These are phyloP conservation scores for Stachybotrys chlorohalonatus DNA, from an alignment of 2,329 filamentous ascomycete species.

Conservation along the genomic window DNA sequence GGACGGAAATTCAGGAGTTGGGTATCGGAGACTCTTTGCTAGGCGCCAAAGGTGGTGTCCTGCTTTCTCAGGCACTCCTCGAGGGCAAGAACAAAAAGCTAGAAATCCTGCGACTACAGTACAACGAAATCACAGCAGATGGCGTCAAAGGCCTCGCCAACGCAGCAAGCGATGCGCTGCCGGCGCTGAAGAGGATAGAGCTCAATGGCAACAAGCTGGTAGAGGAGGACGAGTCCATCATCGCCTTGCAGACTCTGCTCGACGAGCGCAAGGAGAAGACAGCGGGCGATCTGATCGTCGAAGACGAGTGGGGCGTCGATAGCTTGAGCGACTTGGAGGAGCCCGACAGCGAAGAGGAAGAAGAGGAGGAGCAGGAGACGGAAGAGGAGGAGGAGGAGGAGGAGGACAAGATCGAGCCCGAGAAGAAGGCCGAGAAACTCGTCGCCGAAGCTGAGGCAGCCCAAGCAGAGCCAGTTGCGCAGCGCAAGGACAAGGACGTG, in stretches of 20 bases:
- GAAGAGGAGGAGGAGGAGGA: slow-evolving; percentile 62
- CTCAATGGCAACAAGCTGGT: slow-evolving; percentile 93
- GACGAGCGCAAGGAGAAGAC: slow-evolving; percentile 69
- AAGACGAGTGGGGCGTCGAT: slow-evolving; percentile 79
- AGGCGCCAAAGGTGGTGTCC: slow-evolving; percentile 63
- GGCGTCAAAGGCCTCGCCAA: slow-evolving; percentile 63
- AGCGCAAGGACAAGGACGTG: slow-evolving; percentile 66
- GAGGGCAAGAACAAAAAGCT: slow-evolving; percentile 71
- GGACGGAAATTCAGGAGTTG: slow-evolving; percentile 70
- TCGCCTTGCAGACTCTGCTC: slow-evolving; percentile 60
- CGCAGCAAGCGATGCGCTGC: slow-evolving; percentile 60
- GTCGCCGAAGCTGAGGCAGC: slow-evolving; percentile 62
- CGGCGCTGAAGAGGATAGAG: slow-evolving; percentile 75
- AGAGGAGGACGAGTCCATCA: slow-evolving; percentile 70
- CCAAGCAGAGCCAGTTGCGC: slow-evolving; percentile 63
- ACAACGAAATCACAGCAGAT: slow-evolving; percentile 81
- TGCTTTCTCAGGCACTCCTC: slow-evolving; percentile 64
- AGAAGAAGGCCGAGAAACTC: slow-evolving; percentile 59
- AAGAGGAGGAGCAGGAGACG: slow-evolving; percentile 58
- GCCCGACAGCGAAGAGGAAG: slow-evolving; percentile 59
- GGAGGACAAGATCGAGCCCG: slow-evolving; percentile 60
- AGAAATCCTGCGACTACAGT: slow-evolving; percentile 76
- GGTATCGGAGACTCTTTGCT: slow-evolving; percentile 85
- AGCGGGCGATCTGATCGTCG: slow-evolving; percentile 56
- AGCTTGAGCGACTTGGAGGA: slow-evolving; percentile 81